Evolutionary conservation across 345 rosid genomes (phyloP).

Genomic region (Xanthoceras sorbifolium): DNA sequence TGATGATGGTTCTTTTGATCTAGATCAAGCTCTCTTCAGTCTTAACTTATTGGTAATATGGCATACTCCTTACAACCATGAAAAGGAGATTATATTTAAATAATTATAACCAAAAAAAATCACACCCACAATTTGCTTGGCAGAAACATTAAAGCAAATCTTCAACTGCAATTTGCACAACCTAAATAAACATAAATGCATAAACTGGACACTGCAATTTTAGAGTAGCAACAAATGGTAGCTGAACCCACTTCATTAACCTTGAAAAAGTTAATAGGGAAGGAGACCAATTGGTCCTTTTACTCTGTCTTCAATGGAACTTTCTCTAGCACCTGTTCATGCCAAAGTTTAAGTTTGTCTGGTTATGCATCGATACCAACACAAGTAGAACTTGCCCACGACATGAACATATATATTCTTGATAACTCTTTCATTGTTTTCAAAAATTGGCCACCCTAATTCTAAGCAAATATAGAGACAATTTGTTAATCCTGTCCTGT

Average conservation of each 20-base stretch:
- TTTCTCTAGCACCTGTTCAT: background rate
- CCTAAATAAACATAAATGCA: background rate
- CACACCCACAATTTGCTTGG: background rate
- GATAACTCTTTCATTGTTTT: background rate
- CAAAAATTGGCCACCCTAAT: too few relatives aligned
- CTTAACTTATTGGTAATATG: background rate
- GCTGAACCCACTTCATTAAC: background rate
- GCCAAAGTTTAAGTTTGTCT: background rate
- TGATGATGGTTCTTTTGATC: slow-evolving; percentile 10
- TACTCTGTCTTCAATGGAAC: background rate
- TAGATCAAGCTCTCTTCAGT: background rate
- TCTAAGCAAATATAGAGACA: background rate
- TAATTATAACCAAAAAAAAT: background rate
- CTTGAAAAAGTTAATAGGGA: background rate
- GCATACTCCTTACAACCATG: background rate
- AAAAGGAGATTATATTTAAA: background rate
- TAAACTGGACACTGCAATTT: background rate
- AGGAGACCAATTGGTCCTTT: background rate
- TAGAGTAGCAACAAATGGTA: background rate
- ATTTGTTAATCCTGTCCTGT: background rate
- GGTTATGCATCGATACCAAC: background rate
- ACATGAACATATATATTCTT: background rate
- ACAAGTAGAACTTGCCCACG: background rate
- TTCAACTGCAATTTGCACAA: background rate
- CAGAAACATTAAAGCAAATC: background rate